Evolutionary conservation across 2,329 filamentous ascomycete species (phyloP).

Genomic region (Colletotrichum simmondsii): DNA sequence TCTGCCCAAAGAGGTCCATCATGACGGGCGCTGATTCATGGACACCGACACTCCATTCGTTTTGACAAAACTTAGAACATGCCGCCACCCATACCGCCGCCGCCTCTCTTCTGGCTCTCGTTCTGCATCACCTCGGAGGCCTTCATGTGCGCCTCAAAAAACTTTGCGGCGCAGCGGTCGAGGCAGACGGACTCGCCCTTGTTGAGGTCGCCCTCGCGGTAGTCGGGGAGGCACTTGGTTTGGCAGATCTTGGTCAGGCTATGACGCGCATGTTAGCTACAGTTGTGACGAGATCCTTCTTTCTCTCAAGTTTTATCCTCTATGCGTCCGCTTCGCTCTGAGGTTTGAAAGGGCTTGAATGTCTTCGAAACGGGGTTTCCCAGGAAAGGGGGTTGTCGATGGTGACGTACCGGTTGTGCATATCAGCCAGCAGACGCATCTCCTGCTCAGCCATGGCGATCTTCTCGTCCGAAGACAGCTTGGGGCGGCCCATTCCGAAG

Average conservation of each 20-base stretch:
- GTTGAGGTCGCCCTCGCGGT: slow-evolving; percentile 96
- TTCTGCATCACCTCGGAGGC: slow-evolving; percentile 96
- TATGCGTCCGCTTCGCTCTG: background rate
- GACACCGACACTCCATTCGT: background rate
- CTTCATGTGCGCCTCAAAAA: slow-evolving; percentile 99
- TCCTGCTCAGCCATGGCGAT: slow-evolving; percentile 96
- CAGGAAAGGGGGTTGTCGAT: background rate
- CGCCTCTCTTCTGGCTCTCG: slow-evolving; percentile 77
- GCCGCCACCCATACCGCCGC: slow-evolving; percentile 60
- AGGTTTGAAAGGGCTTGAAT: too few relatives aligned
- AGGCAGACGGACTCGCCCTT: slow-evolving; percentile 99
- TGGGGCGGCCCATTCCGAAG: slow-evolving; percentile 69
- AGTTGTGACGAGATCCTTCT: background rate
- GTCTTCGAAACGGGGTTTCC: too few relatives aligned
- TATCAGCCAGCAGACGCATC: slow-evolving; percentile 96
- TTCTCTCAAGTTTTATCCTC: background rate
- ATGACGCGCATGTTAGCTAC: background rate
- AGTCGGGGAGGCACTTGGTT: slow-evolving; percentile 94
- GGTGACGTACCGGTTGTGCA: slow-evolving; percentile 87
- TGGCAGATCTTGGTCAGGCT: slow-evolving; percentile 91
- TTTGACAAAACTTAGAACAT: slow-evolving; percentile 46
- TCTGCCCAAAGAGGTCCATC: too few relatives aligned
- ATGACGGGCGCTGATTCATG: background rate
- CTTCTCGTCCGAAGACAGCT: slow-evolving; percentile 96
- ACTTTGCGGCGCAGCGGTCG: slow-evolving; percentile 96